Conservation (phyloP, 768 basidiomycete genomes). For the Leccinellum rugosiceps region DNA sequence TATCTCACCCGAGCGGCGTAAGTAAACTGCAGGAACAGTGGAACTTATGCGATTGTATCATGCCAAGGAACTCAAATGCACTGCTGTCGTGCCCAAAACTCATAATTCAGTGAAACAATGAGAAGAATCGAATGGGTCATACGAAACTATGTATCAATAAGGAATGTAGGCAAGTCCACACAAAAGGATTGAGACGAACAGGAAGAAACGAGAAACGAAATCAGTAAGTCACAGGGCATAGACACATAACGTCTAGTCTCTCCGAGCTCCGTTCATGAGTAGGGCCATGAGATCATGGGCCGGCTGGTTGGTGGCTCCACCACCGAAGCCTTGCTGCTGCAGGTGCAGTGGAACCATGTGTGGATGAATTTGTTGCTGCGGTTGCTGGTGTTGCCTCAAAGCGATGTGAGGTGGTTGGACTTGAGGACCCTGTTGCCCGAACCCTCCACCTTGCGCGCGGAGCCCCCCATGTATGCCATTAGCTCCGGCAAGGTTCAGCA, state of each 20-base stretch:
- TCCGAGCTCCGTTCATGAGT: constrained; percentile 67
- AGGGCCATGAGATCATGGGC: constrained; percentile 80
- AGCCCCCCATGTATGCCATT: constrained; percentile 44
- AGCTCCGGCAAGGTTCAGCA: constrained; percentile 44
- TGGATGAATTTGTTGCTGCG: constrained; percentile 54
- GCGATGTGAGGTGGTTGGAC: constrained; percentile 29
- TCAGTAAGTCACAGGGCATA: constrained; percentile 10
- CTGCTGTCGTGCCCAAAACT: constrained; percentile 11
- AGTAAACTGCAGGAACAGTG: background rate
- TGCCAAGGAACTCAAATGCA: too few species aligned
- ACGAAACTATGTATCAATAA: constrained; percentile 33
- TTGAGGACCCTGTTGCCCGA: constrained; percentile 32
- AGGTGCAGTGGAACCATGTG: constrained; percentile 53
- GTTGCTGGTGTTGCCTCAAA: constrained; percentile 34
- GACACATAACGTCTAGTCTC: constrained; percentile 45
- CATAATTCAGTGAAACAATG: constrained; percentile 27
- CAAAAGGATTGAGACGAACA: constrained; percentile 8
- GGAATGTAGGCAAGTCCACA: constrained; percentile 29
- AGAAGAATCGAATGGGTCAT: constrained; percentile 18
- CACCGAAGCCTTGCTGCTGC: constrained; percentile 54
- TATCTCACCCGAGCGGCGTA: constrained; percentile 7
- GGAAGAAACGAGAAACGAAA: constrained; percentile 10
- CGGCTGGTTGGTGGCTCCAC: constrained; percentile 49
- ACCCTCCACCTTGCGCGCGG: constrained; percentile 46
- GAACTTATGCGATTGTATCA: background rate